These are phyloP conservation scores for Darksidea phi DNA, from an alignment of 495 filamentous ascomycete genomes.

Conservation along the genomic window DNA sequence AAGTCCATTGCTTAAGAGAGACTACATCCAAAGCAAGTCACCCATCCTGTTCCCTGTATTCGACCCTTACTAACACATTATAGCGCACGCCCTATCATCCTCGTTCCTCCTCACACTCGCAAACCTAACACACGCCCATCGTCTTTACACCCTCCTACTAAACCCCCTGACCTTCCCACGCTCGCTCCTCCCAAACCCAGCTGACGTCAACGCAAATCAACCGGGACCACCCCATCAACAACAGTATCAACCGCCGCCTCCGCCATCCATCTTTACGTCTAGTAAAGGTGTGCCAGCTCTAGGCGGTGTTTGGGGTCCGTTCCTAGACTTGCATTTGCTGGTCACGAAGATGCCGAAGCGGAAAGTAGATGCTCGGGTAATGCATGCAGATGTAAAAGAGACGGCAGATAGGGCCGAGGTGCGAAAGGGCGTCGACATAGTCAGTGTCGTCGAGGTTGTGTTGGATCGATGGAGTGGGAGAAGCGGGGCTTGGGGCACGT, in stretches of 20 bases:
- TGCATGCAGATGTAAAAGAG: not conserved
- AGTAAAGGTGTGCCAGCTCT: slow-evolving; percentile 35
- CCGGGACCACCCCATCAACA: slow-evolving; percentile 1
- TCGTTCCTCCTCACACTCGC: slow-evolving; percentile 41
- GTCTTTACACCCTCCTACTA: slow-evolving; percentile 41
- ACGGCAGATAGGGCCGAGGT: not conserved
- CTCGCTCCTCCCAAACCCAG: not conserved
- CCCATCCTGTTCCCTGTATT: not conserved
- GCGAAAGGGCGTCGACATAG: slow-evolving; percentile 8
- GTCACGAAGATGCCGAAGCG: slow-evolving; percentile 19
- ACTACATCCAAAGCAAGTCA: slow-evolving; percentile 33
- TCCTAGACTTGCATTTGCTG: slow-evolving; percentile 40
- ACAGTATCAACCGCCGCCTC: slow-evolving; percentile 2
- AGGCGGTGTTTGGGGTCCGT: slow-evolving; percentile 29
- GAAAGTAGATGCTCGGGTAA: slow-evolving; percentile 17
- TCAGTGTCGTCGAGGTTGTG: slow-evolving; percentile 39
- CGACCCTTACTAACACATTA: not conserved
- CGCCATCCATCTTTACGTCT: slow-evolving; percentile 40
- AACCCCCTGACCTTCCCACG: slow-evolving; percentile 32
- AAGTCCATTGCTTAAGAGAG: slow-evolving; percentile 44
- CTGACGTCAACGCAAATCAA: slow-evolving; percentile 2
- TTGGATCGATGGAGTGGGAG: slow-evolving; percentile 35
- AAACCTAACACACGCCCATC: slow-evolving; percentile 36
- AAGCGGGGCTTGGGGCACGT: slow-evolving; percentile 36
- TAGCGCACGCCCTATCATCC: slow-evolving; percentile 39